Base-by-base conservation (phyloP, 768 basidiomycete species). In the Phanerochaete carnosa region DNA sequence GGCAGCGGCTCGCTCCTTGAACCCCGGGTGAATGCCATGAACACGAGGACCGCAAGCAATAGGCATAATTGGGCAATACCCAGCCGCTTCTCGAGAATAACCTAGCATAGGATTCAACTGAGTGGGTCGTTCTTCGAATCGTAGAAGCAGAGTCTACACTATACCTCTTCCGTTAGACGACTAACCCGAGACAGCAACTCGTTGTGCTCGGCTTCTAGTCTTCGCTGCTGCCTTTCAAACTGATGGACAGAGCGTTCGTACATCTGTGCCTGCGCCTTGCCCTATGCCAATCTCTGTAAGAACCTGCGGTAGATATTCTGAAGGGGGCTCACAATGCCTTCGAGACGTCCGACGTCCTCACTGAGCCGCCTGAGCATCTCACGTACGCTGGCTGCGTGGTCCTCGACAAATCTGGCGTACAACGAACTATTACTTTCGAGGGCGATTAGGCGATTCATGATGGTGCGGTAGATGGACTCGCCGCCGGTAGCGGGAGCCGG, bases 401-500 rank as follows among this genome's bases (percentile, higher is more conserved):
- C 94, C 66, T 95, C 94, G 13, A 97, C 87, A 69, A 97, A 98
- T 19, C 86, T 74, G 23, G 87, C 82, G 46, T 92, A 89, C 3
- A 98, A 79, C 0, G 92, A 92, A 51, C 94, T 90, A 66, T 95
- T 97, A 9, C 83, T 82, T 72, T 98, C 95, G 15, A 98, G 81
- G 6, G 85, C 83, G 2, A 85, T 83, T 12, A 99, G 80, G 7
- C 95, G 88, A 66, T 97, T 96, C 86, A 95, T 95, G 65, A 98
- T 99, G 13, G 89, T 92, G 8, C 94, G 89, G 68, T 97, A 98
- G 64, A 99, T 95, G 1, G 94, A 95, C 71, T 99, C 97, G 25
- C 92, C 92, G 13, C 83, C 80, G 0, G 73, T 65, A 60, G 25
- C 56, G 6, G 68, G 57, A 1, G 71, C 59, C 8, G 64, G 52